Evolutionary conservation across 306 rosid species (phyloP), one percentile per base, ranked within the genome.

Genomic region (Acacia crassicarpa): DNA sequence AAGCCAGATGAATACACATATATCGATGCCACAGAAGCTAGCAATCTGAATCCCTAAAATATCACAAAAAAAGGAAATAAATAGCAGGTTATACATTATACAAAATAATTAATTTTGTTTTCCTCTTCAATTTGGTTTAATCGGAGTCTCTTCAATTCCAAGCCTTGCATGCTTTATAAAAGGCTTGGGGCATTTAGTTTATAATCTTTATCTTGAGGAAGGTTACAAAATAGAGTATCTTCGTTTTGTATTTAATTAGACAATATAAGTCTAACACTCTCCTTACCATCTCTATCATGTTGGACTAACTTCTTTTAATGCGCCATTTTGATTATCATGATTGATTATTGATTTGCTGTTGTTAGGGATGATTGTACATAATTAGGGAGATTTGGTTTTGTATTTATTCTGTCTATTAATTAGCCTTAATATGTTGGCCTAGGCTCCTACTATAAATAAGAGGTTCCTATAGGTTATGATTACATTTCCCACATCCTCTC

Each of bases 251-350:
- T 56, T 56, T 56, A 56, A n/a, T n/a, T 56, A n/a, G 63, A n/a
- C 5, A 0, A 56, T 56, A 56, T 56, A 3, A 54, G 25, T 54
- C 62, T 13, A 14, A 5, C 20, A 17, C 23, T 20, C 23, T n/a
- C 30, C 22, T n/a, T n/a, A 56, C 30, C 6, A 69, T 83, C 73
- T 78, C 79, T 86, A 68, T 74, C 11, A 45, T 85, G 41, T 70
- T 41, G 48, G 49, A 30, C 49, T 43, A 35, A 56, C 72, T 20
- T 77, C 25, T 80, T 83, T 76, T 49, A 67, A 41, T 6, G 59
- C 6, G 4, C 19, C 54, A 48, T 15, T 20, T 48, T 48, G 20
- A 14, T 15, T 3, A 48, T 15, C 19, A 48, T 48, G 54, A 48
- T 48, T 48, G 54, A 48, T 14, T 13, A 46, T 46, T 46, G 17